Conservation (phyloP, 2,329 filamentous ascomycete species). For the Fragosphaeria purpurea region DNA sequence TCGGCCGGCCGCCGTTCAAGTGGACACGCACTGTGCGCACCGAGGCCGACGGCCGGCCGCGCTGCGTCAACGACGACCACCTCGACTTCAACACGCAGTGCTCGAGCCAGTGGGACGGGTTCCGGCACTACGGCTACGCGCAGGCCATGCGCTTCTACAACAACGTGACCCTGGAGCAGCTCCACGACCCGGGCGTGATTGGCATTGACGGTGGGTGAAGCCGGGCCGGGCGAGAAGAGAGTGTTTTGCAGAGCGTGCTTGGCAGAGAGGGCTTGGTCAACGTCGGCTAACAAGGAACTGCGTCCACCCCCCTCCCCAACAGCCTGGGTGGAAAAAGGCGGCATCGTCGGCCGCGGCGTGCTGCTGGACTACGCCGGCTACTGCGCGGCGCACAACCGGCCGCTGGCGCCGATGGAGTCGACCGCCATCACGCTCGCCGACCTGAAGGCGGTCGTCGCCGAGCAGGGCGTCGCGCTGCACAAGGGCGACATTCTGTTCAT, state of each 20-base stretch:
- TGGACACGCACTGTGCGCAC: slow-evolving; percentile 13
- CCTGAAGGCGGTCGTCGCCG: slow-evolving; percentile 22
- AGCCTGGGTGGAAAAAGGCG: slow-evolving; percentile 25
- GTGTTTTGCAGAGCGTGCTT: no score
- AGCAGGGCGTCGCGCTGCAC: slow-evolving; percentile 22
- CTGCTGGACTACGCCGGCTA: slow-evolving; percentile 29
- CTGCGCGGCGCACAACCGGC: slow-evolving; percentile 4
- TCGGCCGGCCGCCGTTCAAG: slow-evolving; percentile 36
- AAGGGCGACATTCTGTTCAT: slow-evolving; percentile 29
- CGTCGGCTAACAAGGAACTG: no score
- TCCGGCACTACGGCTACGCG: slow-evolving; percentile 27
- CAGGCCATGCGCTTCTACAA: slow-evolving; percentile 10
- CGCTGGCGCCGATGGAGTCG: slow-evolving; percentile 9
- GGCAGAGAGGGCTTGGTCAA: no score
- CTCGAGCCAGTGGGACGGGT: slow-evolving; percentile 40
- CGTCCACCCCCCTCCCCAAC: neutral
- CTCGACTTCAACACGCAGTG: slow-evolving; percentile 38
- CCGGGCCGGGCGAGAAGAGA: no score
- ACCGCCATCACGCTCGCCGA: slow-evolving; percentile 17
- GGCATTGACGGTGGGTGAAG: slow-evolving; percentile 9
- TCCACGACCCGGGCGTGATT: slow-evolving; percentile 5
- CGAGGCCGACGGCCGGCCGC: slow-evolving; percentile 7
- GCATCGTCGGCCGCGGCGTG: slow-evolving; percentile 37
- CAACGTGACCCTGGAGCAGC: slow-evolving; percentile 3
- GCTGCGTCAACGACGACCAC: slow-evolving; percentile 38